Base-by-base conservation (phyloP, 331 rosid genomes). In the Pyrus hybrid region DNA sequence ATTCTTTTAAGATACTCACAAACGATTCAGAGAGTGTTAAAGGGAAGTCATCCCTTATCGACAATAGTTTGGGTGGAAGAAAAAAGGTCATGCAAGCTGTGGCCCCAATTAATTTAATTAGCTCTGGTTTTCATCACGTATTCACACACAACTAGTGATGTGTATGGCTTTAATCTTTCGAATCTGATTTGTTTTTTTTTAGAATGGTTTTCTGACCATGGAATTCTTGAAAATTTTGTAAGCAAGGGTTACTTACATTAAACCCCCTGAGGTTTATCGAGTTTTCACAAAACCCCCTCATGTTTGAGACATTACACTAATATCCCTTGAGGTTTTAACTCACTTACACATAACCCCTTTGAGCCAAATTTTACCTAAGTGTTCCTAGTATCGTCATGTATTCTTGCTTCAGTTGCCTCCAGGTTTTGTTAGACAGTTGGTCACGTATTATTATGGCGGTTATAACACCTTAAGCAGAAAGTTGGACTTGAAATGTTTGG, bases 1-100 rank as follows among this genome's bases (percentile, higher is more conserved):
- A 83, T 84, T 92, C 99, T 70, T 88, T 95, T 82, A 83, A 85
- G 87, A 83, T 89, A 2, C 87, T 92, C 13, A 26, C 96, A 37
- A 73, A 64, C 60, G 92, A 86, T 74, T 56, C 65, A 13, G 90
- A 85, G 60, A 71, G 87, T 65, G 81, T 74, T 70, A 79, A 77
- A 51, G 91, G 82, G 68, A 83, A 81, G 75, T 13, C 81, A 32
- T 66, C 73, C 79, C 84, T 63, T 70, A 63, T 17, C 57, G 83
- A 83, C 64, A 14, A 83, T 49, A 80, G 86, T 71, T 22, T 63
- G 78, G 70, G 58, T 71, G 64, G 73, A 28, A 80, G 78, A 73
- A 80, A 74, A 81, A 92, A 95, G 99, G 98, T 95, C 25, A 58
- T 12, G 54, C 71, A 69, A 73, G n/a, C 60, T 74, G 32, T 71